Conservation (phyloP, 352 stramenopile genomes). For the Phytopythium aichiense region DNA sequence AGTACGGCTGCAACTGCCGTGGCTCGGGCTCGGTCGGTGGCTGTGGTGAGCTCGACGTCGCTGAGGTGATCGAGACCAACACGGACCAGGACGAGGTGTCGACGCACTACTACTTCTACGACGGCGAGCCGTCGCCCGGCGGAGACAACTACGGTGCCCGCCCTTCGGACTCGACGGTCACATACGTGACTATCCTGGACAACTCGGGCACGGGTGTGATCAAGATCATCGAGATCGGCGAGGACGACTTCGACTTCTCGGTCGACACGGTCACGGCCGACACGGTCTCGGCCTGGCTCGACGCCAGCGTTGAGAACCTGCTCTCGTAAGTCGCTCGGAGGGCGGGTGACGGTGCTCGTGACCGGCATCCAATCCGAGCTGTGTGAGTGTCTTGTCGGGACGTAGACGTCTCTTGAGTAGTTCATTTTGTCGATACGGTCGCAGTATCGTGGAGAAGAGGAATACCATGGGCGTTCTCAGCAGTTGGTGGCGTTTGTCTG, state of each 20-base stretch:
- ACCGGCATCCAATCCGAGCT: neutral
- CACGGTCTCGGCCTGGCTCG: constrained; percentile 31
- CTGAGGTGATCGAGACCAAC: constrained; percentile 75
- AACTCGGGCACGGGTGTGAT: constrained; percentile 33
- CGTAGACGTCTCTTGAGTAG: neutral
- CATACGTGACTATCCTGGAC: constrained; percentile 55
- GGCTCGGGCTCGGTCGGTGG: constrained; percentile 40
- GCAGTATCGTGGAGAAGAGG: constrained; percentile 5
- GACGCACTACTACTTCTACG: constrained; percentile 79
- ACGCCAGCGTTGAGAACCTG: constrained; percentile 33
- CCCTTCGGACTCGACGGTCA: constrained; percentile 26
- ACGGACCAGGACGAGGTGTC: constrained; percentile 41
- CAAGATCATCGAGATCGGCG: constrained; percentile 46
- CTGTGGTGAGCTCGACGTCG: constrained; percentile 70
- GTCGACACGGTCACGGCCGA: constrained; percentile 24
- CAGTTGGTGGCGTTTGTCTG: neutral
- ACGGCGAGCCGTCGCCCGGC: constrained; percentile 40
- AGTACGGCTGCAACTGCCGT: constrained; percentile 81
- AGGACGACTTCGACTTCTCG: constrained; percentile 41
- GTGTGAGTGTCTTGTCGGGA: neutral
- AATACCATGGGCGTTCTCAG: neutral
- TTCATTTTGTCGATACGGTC: constrained; percentile 5
- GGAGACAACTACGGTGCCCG: constrained; percentile 43
- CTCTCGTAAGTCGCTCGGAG: constrained; percentile 16
- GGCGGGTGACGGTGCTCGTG: neutral